Evolutionary conservation across 768 basidiomycete genomes (phyloP), one percentile per base, ranked within the genome.

Genomic region (Suillus decipiens): DNA sequence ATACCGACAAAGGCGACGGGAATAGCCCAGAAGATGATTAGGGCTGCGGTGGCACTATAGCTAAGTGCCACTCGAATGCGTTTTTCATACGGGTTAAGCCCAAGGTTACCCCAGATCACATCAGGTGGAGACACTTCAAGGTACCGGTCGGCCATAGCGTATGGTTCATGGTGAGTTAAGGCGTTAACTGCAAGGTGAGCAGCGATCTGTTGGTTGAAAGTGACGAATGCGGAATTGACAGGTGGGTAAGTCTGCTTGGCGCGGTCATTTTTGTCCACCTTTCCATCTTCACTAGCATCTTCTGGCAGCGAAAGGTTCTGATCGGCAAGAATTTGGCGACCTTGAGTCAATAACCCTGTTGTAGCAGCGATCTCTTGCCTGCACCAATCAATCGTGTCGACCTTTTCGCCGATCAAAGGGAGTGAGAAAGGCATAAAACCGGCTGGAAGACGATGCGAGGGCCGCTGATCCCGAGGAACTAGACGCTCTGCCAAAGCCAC

Each of bases 331-430:
- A 64, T 68, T 39, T 71, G 70, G 15, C 86, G 79, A 28, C 80
- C 86, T 63, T 81, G 79, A 3, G 85, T 82, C 51, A 93, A 77
- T 3, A 85, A 68, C 22, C 71, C 71, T 19, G 81, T 85, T 61
- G 87, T 86, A 1, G 78, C 70, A 1, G 77, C 75, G 61, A 97
- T 92, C 76, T 95, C 90, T 22, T 82, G 78, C 36, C 92, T 81
- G 22, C 88, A 86, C 95, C 95, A 97, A 2, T 95, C 89, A 71
- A 99, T 95, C 3, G 91, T 86, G 77, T 99, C 97, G 17, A 98
- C 95, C 74, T 96, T 91, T 73, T 93, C 74, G 9, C 97, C 97
- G 3, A 86, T 77, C 31, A 96, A 79, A 1, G 86, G 86, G 31
- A 90, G 76, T 10, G 81, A 79, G 63, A 86, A 84, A 0, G 84